Base-by-base conservation (phyloP, 2,329 filamentous ascomycete genomes). In the Berkeleyomyces basicola region DNA sequence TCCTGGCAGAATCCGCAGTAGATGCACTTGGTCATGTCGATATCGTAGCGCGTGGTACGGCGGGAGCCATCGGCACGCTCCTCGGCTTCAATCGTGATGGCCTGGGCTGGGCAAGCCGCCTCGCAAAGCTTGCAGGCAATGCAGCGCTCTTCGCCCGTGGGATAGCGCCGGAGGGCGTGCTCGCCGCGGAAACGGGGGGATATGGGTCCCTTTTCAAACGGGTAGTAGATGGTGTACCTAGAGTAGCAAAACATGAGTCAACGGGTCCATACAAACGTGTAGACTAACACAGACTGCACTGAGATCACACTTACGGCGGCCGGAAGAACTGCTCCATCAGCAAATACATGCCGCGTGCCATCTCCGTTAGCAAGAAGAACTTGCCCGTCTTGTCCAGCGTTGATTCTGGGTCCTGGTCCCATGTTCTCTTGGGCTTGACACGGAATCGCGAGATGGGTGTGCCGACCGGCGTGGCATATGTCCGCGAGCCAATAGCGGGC, bases 1-100 rank as follows among this genome's bases (percentile, higher is more conserved):
- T 99, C 93, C 79, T 96, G 92, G 83, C 93, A 97, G 79, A 95
- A 95, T 60, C 93, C 93, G 75, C 93, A 97, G 84, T 97, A 99
- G 76, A 99, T 99, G 79, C 93, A 99, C 82, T 99, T 99, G 71
- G 93, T 97, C 93, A 99, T 99, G 77, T 99, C 93, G 72, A 99
- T 96, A 74, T 99, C 93, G 78, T 99, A 99, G 73, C 92, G 85
- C 65, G 92, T 96, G 60, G 93, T 99, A 72, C 93, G 85, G 75
- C 93, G 85, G 71, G 89, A 95, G 67, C 93, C 93, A 71, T 99
- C 93, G 71, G 88, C 89, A 72, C 93, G 90, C 80, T 99, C 93
- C 76, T 99, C 93, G 63, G 93, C 93, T 78, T 99, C 93, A 70
- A 99, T 99, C 61, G 93, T 99, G 75, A 99, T 99, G 71, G 93